Conservation (phyloP, 1,284 basidiomycete genomes). For the Cutaneotrichosporon spelunceum region DNA sequence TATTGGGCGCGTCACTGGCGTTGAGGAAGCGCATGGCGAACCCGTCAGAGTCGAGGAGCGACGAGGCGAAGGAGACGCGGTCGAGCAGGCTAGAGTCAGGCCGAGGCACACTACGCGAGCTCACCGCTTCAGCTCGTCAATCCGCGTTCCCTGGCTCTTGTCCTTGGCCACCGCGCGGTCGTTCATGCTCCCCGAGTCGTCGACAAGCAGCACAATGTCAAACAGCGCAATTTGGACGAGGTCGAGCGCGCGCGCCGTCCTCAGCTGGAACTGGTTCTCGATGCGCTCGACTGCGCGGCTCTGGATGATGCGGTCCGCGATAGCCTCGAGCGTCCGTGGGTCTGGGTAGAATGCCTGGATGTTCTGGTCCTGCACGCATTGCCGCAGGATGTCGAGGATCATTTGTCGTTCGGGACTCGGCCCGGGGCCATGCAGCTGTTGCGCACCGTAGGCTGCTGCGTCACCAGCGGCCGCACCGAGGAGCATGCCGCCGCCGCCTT, state of each 20-base stretch:
- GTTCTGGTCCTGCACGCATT: slow-evolving; percentile 43
- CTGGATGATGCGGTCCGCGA: slow-evolving; percentile 49
- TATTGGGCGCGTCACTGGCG: slow-evolving; percentile 21
- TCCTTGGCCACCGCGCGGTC: slow-evolving; percentile 39
- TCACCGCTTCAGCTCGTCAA: slow-evolving; percentile 36
- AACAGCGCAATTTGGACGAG: slow-evolving; percentile 50
- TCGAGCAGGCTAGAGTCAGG: slow-evolving; percentile 4
- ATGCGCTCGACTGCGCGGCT: slow-evolving; percentile 49
- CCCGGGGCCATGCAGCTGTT: neutral
- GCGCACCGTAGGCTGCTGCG: neutral
- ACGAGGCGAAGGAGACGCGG: slow-evolving; percentile 48
- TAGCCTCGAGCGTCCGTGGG: slow-evolving; percentile 47
- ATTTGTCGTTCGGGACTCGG: slow-evolving; percentile 8
- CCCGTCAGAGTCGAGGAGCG: slow-evolving; percentile 54
- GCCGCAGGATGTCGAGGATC: slow-evolving; percentile 29
- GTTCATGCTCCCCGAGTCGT: slow-evolving; percentile 52
- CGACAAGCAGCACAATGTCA: slow-evolving; percentile 48
- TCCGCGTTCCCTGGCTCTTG: slow-evolving; percentile 39
- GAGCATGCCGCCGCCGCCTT: neutral
- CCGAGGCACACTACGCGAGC: neutral
- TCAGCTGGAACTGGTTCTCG: slow-evolving; percentile 50
- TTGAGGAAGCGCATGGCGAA: slow-evolving; percentile 54
- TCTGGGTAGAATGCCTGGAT: slow-evolving; percentile 48
- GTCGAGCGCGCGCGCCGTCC: slow-evolving; percentile 51
- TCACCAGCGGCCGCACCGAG: neutral